Base-by-base conservation (phyloP, 2,329 filamentous ascomycete species). In the Aspergillus tamarii region DNA sequence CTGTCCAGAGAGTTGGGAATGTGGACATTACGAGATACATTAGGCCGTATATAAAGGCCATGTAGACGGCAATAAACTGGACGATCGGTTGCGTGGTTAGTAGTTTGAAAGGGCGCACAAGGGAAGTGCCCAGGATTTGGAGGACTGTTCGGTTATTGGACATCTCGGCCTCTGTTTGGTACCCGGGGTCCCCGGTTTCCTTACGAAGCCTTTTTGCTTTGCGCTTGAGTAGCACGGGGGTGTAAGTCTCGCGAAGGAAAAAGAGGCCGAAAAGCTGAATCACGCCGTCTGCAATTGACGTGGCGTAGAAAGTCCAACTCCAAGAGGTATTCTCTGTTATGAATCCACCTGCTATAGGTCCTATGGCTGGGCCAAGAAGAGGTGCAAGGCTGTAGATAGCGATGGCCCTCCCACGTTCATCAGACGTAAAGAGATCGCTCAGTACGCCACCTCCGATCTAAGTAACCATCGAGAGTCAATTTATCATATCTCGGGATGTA, bases 241-340 rank as follows among this genome's bases (percentile, higher is more conserved):
- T 84, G 74, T 90, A 91, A 1, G 89, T 91, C 73, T 91, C 89
- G 63, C 83, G 82, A 1, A 88, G 81, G 65, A 88, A 84, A 70
- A 88, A 84, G 56, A 91, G 74, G 6, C 89, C 89, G 7, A 84
- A 76, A 8, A 84, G 63, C 71, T 91, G 88, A 54, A 92, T 84
- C 14, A 86, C 63, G 1, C 81, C 89, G 63, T 87, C 86, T 34
- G 81, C 80, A 62, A 91, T 88, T 0, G 87, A 86, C 0, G 87
- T 89, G 0, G 86, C 82, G 77, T 85, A 91, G 78, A 92, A 93
- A 12, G 87, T 85, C 90, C 90, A 93, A 45, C 89, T 84, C 91
- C 90, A 93, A 0, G 84, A 87, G 9, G 83, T 85, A 80, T 85
- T 64, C 68, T 89, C 77, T 0, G 87, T 82, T 28, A 91, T 87